Evolutionary conservation across 495 filamentous ascomycete genomes (phyloP).

Genomic region (Penicillium samsonianum): DNA sequence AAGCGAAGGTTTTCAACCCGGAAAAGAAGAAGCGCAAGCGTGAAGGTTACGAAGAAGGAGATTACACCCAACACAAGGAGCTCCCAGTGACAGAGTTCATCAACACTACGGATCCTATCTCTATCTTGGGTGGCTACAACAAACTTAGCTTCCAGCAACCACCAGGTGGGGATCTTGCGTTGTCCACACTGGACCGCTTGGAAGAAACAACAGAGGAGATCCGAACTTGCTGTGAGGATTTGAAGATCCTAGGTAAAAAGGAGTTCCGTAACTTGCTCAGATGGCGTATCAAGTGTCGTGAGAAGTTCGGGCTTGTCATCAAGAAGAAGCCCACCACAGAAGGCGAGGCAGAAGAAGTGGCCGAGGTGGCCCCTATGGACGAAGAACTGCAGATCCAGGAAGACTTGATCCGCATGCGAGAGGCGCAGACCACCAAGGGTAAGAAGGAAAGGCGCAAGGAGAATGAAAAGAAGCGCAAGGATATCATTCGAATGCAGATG

Average conservation of each 20-base stretch:
- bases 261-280: slow-evolving; percentile 91
- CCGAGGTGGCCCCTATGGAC: slow-evolving; percentile 84
- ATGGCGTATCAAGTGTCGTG: slow-evolving; percentile 88
- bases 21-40: slow-evolving; percentile 96
- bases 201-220: slow-evolving; percentile 95
- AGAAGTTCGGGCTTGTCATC: slow-evolving; percentile 82
- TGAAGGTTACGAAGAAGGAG: slow-evolving; percentile 95
- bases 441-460: slow-evolving; percentile 80
- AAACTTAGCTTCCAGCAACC: slow-evolving; percentile 77
- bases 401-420: slow-evolving; percentile 75
- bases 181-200: slow-evolving; percentile 80
- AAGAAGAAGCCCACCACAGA: slow-evolving; percentile 58
- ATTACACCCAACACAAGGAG: slow-evolving; percentile 91
- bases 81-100: slow-evolving; percentile 88
- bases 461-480: slow-evolving; percentile 87
- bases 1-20: slow-evolving; percentile 96
- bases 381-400: slow-evolving; percentile 89
- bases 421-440: slow-evolving; percentile 69
- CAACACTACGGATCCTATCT: slow-evolving; percentile 90
- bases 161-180: slow-evolving; percentile 77
- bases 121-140: slow-evolving; percentile 89
- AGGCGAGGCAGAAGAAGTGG: slow-evolving; percentile 70
- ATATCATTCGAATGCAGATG: slow-evolving; percentile 91
- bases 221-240: slow-evolving; percentile 77
- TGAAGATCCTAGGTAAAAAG: slow-evolving; percentile 88